Conservation (phyloP, 1,284 basidiomycete genomes). For the Phaffia rhodozyma region DNA sequence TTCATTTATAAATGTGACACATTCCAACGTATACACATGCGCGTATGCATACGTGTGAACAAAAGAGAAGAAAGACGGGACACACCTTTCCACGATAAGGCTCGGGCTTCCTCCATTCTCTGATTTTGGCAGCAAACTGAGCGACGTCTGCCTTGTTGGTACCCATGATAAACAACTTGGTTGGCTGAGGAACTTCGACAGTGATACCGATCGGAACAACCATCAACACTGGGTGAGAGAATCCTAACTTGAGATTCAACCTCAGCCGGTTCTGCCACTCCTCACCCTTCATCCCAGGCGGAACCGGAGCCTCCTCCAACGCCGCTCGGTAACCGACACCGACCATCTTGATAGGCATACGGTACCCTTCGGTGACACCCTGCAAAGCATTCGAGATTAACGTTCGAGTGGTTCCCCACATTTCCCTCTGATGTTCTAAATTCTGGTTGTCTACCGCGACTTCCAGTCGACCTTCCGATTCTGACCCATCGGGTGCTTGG, state of each 20-base stretch:
- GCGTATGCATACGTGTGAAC: background rate
- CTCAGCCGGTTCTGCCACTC: slow-evolving; percentile 44
- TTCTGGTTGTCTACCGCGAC: slow-evolving; percentile 60
- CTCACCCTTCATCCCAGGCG: slow-evolving; percentile 40
- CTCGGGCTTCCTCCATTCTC: slow-evolving; percentile 77
- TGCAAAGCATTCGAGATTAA: slow-evolving; percentile 77
- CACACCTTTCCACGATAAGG: slow-evolving; percentile 93
- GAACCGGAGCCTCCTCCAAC: slow-evolving; percentile 66
- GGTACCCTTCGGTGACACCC: slow-evolving; percentile 83
- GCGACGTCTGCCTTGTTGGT: slow-evolving; percentile 53
- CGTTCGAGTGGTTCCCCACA: slow-evolving; percentile 89
- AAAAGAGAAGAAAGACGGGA: background rate
- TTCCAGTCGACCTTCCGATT: slow-evolving; percentile 20
- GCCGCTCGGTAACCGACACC: slow-evolving; percentile 89
- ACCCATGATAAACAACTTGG: slow-evolving; percentile 41
- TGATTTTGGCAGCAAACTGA: slow-evolving; percentile 74
- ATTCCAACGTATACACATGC: background rate
- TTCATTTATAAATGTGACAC: background rate
- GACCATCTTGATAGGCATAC: slow-evolving; percentile 69
- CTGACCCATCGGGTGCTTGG: slow-evolving; percentile 20
- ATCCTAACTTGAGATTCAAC: slow-evolving; percentile 81
- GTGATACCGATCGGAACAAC: slow-evolving; percentile 70
- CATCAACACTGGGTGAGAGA: slow-evolving; percentile 73
- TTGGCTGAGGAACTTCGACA: slow-evolving; percentile 41
- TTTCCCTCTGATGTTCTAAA: slow-evolving; percentile 63